phyloP scores from a whole-genome alignment of 2,329 filamentous ascomycete species.

The Mollisia scopiformis region DNA sequence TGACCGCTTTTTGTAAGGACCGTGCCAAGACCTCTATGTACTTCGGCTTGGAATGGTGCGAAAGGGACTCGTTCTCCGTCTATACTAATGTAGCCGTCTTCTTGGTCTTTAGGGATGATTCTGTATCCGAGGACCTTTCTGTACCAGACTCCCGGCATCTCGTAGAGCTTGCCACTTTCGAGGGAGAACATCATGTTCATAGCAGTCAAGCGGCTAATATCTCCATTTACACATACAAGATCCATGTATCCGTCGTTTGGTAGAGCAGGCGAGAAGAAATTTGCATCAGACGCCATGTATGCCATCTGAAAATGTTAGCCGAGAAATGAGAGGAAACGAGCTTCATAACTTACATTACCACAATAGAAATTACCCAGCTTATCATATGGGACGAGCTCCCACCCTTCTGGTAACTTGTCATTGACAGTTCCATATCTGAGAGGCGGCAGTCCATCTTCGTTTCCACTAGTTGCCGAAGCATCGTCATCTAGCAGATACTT shows the following conservation, averaged over 20 bases:
- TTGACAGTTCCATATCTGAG: constrained; percentile 80
- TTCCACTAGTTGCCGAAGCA: constrained; percentile 33
- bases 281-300: constrained; percentile 83
- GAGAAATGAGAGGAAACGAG: background rate
- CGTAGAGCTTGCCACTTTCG: constrained; percentile 73
- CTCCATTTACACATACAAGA: constrained; percentile 78
- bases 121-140: constrained; percentile 87
- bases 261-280: constrained; percentile 85
- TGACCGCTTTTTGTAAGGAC: constrained; percentile 78
- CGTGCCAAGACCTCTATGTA: constrained; percentile 80
- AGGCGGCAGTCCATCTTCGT: constrained; percentile 62
- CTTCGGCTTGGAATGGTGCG: constrained; percentile 87
- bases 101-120: constrained; percentile 73
- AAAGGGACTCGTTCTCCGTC: constrained; percentile 90
- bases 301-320: constrained; percentile 64
- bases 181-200: constrained; percentile 73
- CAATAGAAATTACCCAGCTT: constrained; percentile 91
- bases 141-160: constrained; percentile 76
- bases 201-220: constrained; percentile 67
- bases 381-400: constrained; percentile 74
- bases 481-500: constrained; percentile 37
- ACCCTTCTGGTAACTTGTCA: constrained; percentile 76
- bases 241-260: constrained; percentile 87
- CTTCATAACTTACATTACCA: constrained; percentile 68
- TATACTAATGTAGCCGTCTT: constrained; percentile 86